phyloP scores from a whole-genome alignment of 169 alveolate genomes.

The Theileria orientalis region DNA sequence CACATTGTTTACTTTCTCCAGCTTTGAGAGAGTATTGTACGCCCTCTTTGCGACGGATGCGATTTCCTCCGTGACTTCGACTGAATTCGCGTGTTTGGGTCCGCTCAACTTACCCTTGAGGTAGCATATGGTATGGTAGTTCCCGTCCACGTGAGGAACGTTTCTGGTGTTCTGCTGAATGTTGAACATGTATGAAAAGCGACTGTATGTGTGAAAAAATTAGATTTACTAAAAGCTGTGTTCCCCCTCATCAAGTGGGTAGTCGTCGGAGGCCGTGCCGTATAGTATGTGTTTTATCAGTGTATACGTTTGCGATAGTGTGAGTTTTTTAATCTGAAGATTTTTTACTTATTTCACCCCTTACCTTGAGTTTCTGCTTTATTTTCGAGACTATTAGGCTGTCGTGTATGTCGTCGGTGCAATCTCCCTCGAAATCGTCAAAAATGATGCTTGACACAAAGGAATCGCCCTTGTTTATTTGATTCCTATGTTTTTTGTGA shows the following conservation, averaged over 20 bases:
- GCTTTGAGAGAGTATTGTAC: slow-evolving; percentile 11
- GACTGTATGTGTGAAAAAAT: slow-evolving; percentile 3
- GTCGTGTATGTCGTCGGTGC: slow-evolving; percentile 15
- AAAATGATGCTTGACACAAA: background rate
- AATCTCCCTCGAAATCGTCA: slow-evolving; percentile 20
- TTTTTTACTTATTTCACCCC: background rate
- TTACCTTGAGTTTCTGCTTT: slow-evolving; percentile 48
- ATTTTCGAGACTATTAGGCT: slow-evolving; percentile 21
- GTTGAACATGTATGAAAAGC: background rate
- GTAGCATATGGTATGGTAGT: slow-evolving; percentile 58
- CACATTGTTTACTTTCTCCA: slow-evolving; percentile 17
- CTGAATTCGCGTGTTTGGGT: background rate
- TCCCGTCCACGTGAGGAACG: slow-evolving; percentile 63
- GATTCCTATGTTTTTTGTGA: background rate
- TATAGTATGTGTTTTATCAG: slow-evolving; percentile 45
- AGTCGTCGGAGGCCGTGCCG: slow-evolving; percentile 18
- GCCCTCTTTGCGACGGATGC: slow-evolving; percentile 34
- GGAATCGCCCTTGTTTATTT: background rate
- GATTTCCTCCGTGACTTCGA: slow-evolving; percentile 14
- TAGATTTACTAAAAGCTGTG: background rate
- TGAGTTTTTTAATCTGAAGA: slow-evolving; percentile 43
- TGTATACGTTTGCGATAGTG: slow-evolving; percentile 39
- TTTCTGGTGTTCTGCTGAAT: slow-evolving; percentile 1
- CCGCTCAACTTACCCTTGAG: slow-evolving; percentile 33
- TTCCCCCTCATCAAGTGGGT: slow-evolving; percentile 12